Base-by-base conservation (phyloP, 805 yeast genomes). In the Lipomyces sp. region DNA sequence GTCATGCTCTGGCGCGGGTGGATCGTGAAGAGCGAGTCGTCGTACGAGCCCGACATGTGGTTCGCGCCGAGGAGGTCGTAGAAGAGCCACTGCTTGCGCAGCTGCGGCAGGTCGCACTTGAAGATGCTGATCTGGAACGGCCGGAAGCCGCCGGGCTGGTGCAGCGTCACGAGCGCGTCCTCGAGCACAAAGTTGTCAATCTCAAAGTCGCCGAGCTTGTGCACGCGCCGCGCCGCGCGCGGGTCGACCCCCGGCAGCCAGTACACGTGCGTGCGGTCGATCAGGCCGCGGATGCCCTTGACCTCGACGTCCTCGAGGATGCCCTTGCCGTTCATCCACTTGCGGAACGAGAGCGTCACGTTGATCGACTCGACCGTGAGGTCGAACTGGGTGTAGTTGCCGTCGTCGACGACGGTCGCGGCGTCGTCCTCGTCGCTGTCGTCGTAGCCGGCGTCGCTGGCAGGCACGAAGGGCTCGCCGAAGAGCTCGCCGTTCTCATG, bases 311-410 rank as follows among this genome's bases (percentile, higher is more conserved):
- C 89, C 54, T 86, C 83, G 18, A 93, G 70, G 16, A 93, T 83
- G 0, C 99, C 98, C 46, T 77, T 77, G 0, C 98, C 98, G 60
- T 86, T 83, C 45, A 93, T 71, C 95, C 97, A 93, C 62, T 88
- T 87, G 45, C 79, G 74, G 59, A 93, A 80, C 11, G 95, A 85
- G 16, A 93, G 70, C 1, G 95, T 82, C 0, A 93, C 78, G 46
- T 83, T 82, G 11, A 90, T 83, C 59, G 84, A 85, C 52, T 91
- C 96, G 14, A 93, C 84, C 0, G 95, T 86, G 35, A 93, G 67
- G 67, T 93, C 98, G 66, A 84, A 93, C 66, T 93, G 98, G 0
- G 98, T 91, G 68, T 90, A 93, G 68, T 93, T 93, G 1, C 97
- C 98, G 65, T 89, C 95, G 32, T 71, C 62, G 11, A 50, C 22